A percentile compares a stretch with the other conserved stretches of the same genome.
phyloP scores from a whole-genome alignment of 345 rosid genomes.

The Limnanthes douglasii region DNA sequence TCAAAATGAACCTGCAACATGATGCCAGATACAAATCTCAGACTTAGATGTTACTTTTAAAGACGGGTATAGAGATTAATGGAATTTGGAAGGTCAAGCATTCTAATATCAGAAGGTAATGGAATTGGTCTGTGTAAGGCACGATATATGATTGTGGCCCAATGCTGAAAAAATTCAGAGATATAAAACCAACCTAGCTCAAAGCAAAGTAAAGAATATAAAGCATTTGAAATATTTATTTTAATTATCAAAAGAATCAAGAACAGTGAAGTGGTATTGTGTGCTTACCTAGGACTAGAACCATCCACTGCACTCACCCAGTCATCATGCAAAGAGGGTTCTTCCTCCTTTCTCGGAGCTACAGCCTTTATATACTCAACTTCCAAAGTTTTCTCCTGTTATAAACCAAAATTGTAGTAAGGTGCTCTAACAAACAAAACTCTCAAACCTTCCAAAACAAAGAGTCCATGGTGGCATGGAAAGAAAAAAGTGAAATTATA shows the following conservation, averaged over 20 bases:
- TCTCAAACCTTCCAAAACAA: conserved; percentile 2
- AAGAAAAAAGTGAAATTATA: background rate
- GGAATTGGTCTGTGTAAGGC: background rate
- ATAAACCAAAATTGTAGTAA: background rate
- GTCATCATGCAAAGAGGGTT: conserved; percentile 76
- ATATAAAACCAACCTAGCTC: background rate
- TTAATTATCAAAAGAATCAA: conserved; percentile 1
- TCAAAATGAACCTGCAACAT: conserved; percentile 69
- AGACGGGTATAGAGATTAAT: too few species aligned
- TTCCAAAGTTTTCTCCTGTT: conserved; percentile 81
- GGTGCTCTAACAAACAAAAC: conserved; percentile 1
- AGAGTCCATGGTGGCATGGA: background rate
- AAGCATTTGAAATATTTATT: too few species aligned
- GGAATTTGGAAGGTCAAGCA: background rate
- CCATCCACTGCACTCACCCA: conserved; percentile 96
- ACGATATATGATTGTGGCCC: background rate
- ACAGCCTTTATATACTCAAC: conserved; percentile 87
- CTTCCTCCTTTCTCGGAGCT: conserved; percentile 67
- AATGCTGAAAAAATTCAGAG: background rate
- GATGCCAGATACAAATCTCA: conserved; percentile 8
- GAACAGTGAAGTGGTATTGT: background rate
- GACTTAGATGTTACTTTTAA: background rate
- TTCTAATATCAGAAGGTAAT: background rate
- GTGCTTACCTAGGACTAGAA: conserved; percentile 44
- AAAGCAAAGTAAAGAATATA: background rate